phyloP scores from a whole-genome alignment of 768 basidiomycete genomes.

The Tulasnella sp. region DNA sequence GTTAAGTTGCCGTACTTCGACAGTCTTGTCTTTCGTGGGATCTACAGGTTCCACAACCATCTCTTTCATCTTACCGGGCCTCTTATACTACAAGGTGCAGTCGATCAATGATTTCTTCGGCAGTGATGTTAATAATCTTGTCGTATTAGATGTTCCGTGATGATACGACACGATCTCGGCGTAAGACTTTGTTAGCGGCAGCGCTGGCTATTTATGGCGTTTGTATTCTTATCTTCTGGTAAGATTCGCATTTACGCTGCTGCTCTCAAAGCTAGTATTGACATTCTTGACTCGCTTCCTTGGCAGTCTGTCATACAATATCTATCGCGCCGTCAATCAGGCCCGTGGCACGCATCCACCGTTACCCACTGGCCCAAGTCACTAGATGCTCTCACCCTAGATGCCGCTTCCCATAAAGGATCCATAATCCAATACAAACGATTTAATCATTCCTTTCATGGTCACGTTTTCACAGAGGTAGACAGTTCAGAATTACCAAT shows the following conservation, averaged over 20 bases:
- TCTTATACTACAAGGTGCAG: constrained; percentile 85
- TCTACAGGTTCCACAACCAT: constrained; percentile 95
- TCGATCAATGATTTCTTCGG: too few relatives aligned
- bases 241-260: not conserved
- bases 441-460: too few relatives aligned
- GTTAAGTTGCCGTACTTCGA: not conserved
- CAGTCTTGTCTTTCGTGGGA: constrained; percentile 92
- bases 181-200: constrained; percentile 50
- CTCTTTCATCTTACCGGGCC: constrained; percentile 87
- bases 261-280: not conserved
- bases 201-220: constrained; percentile 64
- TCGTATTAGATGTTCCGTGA: constrained; percentile 54
- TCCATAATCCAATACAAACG: too few relatives aligned
- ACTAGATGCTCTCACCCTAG: too few relatives aligned
- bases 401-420: too few relatives aligned
- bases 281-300: not conserved
- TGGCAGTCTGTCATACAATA: constrained; percentile 10
- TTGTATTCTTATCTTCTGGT: constrained; percentile 83
- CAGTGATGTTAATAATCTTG: constrained; percentile 15
- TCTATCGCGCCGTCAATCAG: not conserved
- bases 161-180: constrained; percentile 42
- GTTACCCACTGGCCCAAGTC: too few relatives aligned
- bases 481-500: too few relatives aligned
- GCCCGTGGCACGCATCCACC: not conserved
- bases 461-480: too few relatives aligned